Percentiles rank a stretch among this genome's conserved stretches.
Evolutionary conservation across 2,329 filamentous ascomycete species (phyloP).

Genomic region (Ascochyta rabiei): DNA sequence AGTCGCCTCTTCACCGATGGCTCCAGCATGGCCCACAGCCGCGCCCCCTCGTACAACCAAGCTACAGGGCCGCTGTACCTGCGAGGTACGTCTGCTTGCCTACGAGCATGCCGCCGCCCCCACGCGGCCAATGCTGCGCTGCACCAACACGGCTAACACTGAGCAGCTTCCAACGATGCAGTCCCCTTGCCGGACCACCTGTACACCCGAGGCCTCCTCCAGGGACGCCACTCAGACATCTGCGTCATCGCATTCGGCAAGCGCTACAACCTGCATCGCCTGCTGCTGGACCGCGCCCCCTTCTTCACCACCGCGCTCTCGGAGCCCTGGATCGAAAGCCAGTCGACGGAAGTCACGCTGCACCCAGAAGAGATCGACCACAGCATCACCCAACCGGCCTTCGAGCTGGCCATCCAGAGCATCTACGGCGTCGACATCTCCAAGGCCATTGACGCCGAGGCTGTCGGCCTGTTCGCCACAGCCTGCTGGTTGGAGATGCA

Average conservation of each 20-base stretch:
- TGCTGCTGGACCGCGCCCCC: constrained; percentile 61
- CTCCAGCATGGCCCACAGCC: constrained; percentile 44
- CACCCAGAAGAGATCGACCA: constrained; percentile 60
- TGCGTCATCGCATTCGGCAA: constrained; percentile 60
- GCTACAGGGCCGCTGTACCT: constrained; percentile 43
- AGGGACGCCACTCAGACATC: constrained; percentile 61
- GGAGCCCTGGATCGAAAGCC: constrained; percentile 62
- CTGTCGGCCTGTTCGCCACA: constrained; percentile 62
- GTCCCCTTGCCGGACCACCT: constrained; percentile 58
- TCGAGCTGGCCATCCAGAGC: constrained; percentile 61
- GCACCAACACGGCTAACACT: constrained; percentile 18
- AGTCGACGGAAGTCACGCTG: constrained; percentile 58
- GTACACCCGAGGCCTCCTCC: constrained; percentile 58
- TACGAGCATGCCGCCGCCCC: too few relatives aligned
- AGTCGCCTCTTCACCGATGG: constrained; percentile 54
- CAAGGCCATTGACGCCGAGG: constrained; percentile 58
- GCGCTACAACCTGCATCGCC: constrained; percentile 59
- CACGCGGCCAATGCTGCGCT: too few relatives aligned
- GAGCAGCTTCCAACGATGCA: constrained; percentile 43
- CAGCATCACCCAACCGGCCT: constrained; percentile 59
- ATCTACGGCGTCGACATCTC: constrained; percentile 59
- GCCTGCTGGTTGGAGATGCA: constrained; percentile 65
- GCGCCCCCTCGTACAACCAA: constrained; percentile 51
- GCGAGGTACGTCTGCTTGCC: constrained; percentile 29
- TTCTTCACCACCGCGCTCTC: constrained; percentile 62